A percentile compares a stretch with the other conserved stretches of the same genome.
phyloP scores from a whole-genome alignment of 2,329 filamentous ascomycete species.

The Cladosporium halotolerans region DNA sequence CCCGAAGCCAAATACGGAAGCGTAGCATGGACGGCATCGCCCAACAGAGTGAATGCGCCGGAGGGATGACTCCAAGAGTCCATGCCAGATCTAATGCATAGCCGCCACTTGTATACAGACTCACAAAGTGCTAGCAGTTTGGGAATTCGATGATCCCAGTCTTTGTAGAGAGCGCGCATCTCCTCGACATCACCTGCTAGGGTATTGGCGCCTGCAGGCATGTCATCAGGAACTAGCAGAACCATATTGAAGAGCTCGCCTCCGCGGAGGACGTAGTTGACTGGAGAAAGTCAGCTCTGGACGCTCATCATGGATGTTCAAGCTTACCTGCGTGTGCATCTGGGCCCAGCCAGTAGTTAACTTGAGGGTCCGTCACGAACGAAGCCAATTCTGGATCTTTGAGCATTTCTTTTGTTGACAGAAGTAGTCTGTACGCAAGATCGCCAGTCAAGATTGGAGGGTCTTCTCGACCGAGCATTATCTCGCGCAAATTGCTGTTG shows the following conservation, averaged over 20 bases:
- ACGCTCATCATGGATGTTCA: not conserved
- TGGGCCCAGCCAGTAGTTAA: slow-evolving; percentile 50
- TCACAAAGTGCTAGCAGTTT: slow-evolving; percentile 54
- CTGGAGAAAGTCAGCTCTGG: slow-evolving; percentile 21
- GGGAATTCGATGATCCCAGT: slow-evolving; percentile 51
- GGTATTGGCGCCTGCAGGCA: slow-evolving; percentile 40
- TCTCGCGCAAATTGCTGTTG: slow-evolving; percentile 37
- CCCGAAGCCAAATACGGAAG: slow-evolving; percentile 56
- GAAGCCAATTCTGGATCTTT: slow-evolving; percentile 41
- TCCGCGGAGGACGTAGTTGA: slow-evolving; percentile 47
- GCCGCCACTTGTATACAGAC: slow-evolving; percentile 55
- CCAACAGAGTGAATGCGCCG: slow-evolving; percentile 53
- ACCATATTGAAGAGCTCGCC: slow-evolving; percentile 48
- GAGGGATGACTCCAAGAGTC: slow-evolving; percentile 53
- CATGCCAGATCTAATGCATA: slow-evolving; percentile 51
- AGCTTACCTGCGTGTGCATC: slow-evolving; percentile 41
- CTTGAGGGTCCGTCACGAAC: slow-evolving; percentile 44
- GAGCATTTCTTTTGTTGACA: slow-evolving; percentile 41
- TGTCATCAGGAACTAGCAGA: slow-evolving; percentile 45
- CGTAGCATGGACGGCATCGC: slow-evolving; percentile 60
- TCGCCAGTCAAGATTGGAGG: slow-evolving; percentile 46
- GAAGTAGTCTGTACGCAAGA: slow-evolving; percentile 45
- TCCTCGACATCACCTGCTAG: slow-evolving; percentile 48
- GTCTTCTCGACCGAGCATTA: slow-evolving; percentile 40
- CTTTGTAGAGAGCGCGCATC: slow-evolving; percentile 48